Conservation (phyloP, 1,284 basidiomycete species). For the Fomitopsis pinicola region DNA sequence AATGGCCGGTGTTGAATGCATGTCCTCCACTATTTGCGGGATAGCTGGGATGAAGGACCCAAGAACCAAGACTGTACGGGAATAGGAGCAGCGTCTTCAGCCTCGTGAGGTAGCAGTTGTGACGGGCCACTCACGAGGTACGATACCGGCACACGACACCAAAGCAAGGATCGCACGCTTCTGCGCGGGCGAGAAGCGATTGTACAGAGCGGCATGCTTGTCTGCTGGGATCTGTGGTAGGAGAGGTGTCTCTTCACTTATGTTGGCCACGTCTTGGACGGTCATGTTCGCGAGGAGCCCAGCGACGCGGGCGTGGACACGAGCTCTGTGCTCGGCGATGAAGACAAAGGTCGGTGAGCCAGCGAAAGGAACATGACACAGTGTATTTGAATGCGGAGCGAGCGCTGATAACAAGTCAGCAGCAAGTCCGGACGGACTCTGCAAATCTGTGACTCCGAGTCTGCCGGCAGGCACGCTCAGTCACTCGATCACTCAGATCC, state of each 20-base stretch:
- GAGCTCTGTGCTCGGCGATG: too few species aligned
- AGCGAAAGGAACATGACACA: too few species aligned
- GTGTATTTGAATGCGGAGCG: too few species aligned
- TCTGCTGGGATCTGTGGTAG: not conserved
- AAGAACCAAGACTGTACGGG: slow-evolving; percentile 52
- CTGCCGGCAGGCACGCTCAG: too few species aligned
- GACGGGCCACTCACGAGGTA: slow-evolving; percentile 37
- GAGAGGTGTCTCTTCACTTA: not conserved
- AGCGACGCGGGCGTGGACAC: too few species aligned
- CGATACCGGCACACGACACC: slow-evolving; percentile 42
- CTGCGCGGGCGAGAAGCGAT: slow-evolving; percentile 39
- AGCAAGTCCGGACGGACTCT: too few species aligned
- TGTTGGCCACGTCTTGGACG: not conserved
- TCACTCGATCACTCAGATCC: too few species aligned
- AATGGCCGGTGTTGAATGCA: slow-evolving; percentile 46
- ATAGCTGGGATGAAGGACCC: slow-evolving; percentile 66
- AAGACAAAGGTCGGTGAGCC: too few species aligned
- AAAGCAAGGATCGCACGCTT: slow-evolving; percentile 49
- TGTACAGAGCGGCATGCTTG: slow-evolving; percentile 32
- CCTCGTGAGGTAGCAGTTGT: not conserved
- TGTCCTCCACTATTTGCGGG: slow-evolving; percentile 55
- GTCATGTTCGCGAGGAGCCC: not conserved
- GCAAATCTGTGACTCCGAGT: too few species aligned
- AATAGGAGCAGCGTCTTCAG: not conserved
- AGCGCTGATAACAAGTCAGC: too few species aligned